A percentile compares a stretch with the other conserved stretches of the same genome.
phyloP scores from a whole-genome alignment of 2,329 filamentous ascomycete species.

The Purpureocillium lavendulum region DNA sequence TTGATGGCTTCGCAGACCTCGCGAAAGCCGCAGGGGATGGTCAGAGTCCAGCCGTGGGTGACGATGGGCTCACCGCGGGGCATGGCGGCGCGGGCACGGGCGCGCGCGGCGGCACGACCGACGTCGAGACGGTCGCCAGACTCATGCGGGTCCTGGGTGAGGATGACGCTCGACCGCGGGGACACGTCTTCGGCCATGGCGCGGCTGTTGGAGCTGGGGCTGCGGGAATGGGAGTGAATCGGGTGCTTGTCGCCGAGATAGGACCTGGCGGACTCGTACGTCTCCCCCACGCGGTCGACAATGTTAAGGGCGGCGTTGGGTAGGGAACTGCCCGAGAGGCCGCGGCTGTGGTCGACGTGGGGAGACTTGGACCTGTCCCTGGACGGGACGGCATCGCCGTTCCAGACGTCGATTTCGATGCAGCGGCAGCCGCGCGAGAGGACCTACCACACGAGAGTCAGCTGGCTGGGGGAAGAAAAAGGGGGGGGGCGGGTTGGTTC shows the following conservation, averaged over 20 bases:
- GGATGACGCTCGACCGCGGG: slow-evolving; percentile 19
- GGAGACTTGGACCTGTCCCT: slow-evolving; percentile 27
- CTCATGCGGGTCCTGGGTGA: slow-evolving; percentile 19
- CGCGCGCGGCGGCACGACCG: slow-evolving; percentile 11
- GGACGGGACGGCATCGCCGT: slow-evolving; percentile 48
- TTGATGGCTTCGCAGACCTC: slow-evolving; percentile 75
- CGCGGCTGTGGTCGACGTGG: slow-evolving; percentile 34
- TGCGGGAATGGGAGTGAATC: slow-evolving; percentile 24
- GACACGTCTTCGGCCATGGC: slow-evolving; percentile 19
- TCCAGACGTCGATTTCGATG: slow-evolving; percentile 94
- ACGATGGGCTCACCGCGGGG: slow-evolving; percentile 64
- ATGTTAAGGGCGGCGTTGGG: slow-evolving; percentile 35
- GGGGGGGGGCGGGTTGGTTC: too few relatives aligned
- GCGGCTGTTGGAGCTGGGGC: slow-evolving; percentile 28
- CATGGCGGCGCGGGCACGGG: slow-evolving; percentile 14
- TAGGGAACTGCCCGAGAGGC: slow-evolving; percentile 37
- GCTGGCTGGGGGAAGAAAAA: too few relatives aligned
- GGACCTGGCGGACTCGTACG: slow-evolving; percentile 13
- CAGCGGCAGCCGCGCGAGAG: slow-evolving; percentile 74
- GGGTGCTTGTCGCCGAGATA: slow-evolving; percentile 20
- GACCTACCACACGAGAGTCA: too few relatives aligned
- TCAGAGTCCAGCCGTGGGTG: slow-evolving; percentile 76
- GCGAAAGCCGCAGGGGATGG: slow-evolving; percentile 77
- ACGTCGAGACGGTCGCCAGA: slow-evolving; percentile 25
- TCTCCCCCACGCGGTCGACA: slow-evolving; percentile 24